These are phyloP conservation scores for Candida broadrunensis DNA, from an alignment of 805 yeast genomes.

Conservation along the genomic window DNA sequence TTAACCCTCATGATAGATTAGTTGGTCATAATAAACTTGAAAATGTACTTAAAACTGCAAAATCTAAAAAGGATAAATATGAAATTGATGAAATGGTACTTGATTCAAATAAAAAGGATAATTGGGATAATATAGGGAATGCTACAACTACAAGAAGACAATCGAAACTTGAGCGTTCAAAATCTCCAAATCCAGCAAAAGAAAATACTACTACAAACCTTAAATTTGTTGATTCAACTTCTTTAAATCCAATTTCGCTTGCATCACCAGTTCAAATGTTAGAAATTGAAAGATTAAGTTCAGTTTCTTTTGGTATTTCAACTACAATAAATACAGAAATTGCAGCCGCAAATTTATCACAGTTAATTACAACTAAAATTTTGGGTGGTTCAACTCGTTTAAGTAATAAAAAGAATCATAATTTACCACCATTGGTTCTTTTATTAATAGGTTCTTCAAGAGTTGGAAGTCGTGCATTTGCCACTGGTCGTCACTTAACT, in stretches of 20 bases:
- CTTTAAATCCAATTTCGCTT: slow-evolving; percentile 43
- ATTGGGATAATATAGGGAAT: slow-evolving; percentile 50
- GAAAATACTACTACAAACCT: slow-evolving; percentile 9
- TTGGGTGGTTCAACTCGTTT: slow-evolving; percentile 70
- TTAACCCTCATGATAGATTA: slow-evolving; percentile 58
- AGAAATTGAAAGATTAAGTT: slow-evolving; percentile 65
- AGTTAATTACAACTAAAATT: slow-evolving; percentile 49
- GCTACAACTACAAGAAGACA: slow-evolving; percentile 4
- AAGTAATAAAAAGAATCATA: slow-evolving; percentile 59
- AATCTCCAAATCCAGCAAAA: neutral
- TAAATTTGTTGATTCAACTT: slow-evolving; percentile 17
- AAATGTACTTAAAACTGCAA: slow-evolving; percentile 10
- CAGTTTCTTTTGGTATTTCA: slow-evolving; percentile 49
- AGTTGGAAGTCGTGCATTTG: slow-evolving; percentile 72
- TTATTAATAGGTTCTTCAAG: slow-evolving; percentile 70
- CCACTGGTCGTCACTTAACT: slow-evolving; percentile 74
- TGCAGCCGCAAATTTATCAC: slow-evolving; percentile 65
- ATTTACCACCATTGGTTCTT: slow-evolving; percentile 74
- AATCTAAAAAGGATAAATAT: slow-evolving; percentile 46
- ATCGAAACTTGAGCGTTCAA: slow-evolving; percentile 11
- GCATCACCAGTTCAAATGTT: slow-evolving; percentile 77
- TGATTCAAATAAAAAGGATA: slow-evolving; percentile 37
- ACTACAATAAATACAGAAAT: slow-evolving; percentile 54
- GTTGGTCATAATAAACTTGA: slow-evolving; percentile 69
- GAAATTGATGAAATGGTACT: slow-evolving; percentile 76